Conservation (phyloP, 2,329 filamentous ascomycete species). For the Fusarium ambrosium region DNA sequence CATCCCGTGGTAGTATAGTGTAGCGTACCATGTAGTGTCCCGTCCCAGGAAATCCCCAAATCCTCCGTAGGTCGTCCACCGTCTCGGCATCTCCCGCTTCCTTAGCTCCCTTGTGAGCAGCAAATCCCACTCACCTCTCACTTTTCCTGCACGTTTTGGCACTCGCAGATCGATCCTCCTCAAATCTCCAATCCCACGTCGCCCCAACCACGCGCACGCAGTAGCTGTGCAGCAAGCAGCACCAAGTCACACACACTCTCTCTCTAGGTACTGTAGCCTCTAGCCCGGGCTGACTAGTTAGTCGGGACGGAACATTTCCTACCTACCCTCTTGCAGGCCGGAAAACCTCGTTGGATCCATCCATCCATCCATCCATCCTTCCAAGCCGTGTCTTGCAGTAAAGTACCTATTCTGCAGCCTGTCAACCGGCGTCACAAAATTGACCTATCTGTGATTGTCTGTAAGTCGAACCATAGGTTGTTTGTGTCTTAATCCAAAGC, state of each 20-base stretch:
- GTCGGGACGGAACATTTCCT: constrained; percentile 28
- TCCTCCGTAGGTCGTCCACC: constrained; percentile 1
- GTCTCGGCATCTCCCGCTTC: constrained; percentile 31
- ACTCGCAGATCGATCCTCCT: constrained; percentile 30
- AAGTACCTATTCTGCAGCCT: constrained; percentile 6
- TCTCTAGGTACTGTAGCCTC: neutral
- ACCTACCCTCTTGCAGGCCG: neutral
- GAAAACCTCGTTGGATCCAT: constrained; percentile 24
- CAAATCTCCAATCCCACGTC: constrained; percentile 14
- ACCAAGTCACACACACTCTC: neutral
- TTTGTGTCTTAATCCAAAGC: constrained; percentile 20
- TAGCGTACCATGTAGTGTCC: neutral
- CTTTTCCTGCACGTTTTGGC: constrained; percentile 28
- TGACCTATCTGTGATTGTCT: constrained; percentile 11
- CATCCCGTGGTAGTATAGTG: neutral
- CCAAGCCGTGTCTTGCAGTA: constrained; percentile 8
- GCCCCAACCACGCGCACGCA: constrained; percentile 15
- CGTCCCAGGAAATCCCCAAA: neutral
- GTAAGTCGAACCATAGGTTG: constrained; percentile 16
- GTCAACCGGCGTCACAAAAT: neutral
- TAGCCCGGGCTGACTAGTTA: neutral
- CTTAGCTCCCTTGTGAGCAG: constrained; percentile 18
- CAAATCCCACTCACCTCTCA: constrained; percentile 23
- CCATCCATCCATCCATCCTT: constrained; percentile 20
- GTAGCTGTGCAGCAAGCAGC: constrained; percentile 1